Evolutionary conservation across 805 yeast genomes (phyloP).

Genomic region (Candida namnaoensis): DNA sequence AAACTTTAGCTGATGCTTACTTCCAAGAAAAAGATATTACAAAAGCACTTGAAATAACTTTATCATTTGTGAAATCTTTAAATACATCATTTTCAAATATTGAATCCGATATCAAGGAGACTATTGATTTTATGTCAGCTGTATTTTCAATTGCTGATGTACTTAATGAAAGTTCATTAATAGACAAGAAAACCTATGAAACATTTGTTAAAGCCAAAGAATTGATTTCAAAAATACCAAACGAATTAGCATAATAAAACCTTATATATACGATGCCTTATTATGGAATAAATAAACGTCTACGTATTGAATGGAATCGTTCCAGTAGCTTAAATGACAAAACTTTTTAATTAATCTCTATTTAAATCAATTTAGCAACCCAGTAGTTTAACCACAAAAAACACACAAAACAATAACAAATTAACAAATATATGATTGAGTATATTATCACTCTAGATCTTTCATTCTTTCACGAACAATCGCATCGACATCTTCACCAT

Average conservation of each 20-base stretch:
- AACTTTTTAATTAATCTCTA: too few relatives aligned
- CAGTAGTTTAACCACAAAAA: too few relatives aligned
- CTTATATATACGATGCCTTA: too few relatives aligned
- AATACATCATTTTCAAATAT: background rate
- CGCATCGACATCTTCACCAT: slow-evolving; percentile 39
- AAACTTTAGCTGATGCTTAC: slow-evolving; percentile 23
- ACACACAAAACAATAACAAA: too few relatives aligned
- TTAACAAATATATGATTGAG: too few relatives aligned
- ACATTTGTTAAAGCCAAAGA: slow-evolving; percentile 64
- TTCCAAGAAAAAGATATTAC: background rate
- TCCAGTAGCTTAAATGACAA: too few relatives aligned
- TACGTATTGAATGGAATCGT: too few relatives aligned
- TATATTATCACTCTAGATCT: slow-evolving; percentile 21
- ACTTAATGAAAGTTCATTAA: slow-evolving; percentile 49
- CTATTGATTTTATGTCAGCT: background rate
- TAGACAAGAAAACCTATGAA: slow-evolving; percentile 55
- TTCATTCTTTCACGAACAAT: slow-evolving; percentile 42
- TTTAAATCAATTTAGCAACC: too few relatives aligned
- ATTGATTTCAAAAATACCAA: slow-evolving; percentile 63
- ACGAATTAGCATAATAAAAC: slow-evolving; percentile 36
- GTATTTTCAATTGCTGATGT: slow-evolving; percentile 27
- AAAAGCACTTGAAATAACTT: background rate
- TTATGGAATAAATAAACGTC: too few relatives aligned
- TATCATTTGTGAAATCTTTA: background rate
- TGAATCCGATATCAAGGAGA: background rate